Evolutionary conservation across 2,329 filamentous ascomycete genomes (phyloP).

Genomic region (Apiospora phragmitis): DNA sequence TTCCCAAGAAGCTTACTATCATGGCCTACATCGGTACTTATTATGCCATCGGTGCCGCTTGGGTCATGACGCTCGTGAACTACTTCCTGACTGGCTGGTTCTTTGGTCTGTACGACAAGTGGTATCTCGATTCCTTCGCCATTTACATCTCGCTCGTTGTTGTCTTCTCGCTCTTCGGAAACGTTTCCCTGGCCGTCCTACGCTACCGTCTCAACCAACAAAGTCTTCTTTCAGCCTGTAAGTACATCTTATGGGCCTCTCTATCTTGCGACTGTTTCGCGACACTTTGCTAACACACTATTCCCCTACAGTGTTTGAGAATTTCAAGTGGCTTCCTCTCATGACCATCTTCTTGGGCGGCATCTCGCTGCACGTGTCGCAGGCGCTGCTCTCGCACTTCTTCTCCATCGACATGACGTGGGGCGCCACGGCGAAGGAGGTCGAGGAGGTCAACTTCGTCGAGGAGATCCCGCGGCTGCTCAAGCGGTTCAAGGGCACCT

Average conservation of each 20-base stretch:
- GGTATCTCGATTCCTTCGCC: slow-evolving; percentile 61
- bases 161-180: slow-evolving; percentile 34
- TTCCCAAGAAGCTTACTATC: slow-evolving; percentile 75
- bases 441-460: slow-evolving; percentile 34
- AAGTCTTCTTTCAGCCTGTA: slow-evolving; percentile 43
- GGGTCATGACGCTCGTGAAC: slow-evolving; percentile 71
- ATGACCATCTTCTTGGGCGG: slow-evolving; percentile 45
- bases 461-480: slow-evolving; percentile 33
- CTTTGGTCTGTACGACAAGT: slow-evolving; percentile 50
- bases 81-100: slow-evolving; percentile 78
- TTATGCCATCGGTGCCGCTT: slow-evolving; percentile 75
- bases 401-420: slow-evolving; percentile 43
- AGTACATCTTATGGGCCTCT: slow-evolving; percentile 20
- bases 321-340: slow-evolving; percentile 50
- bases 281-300: background rate
- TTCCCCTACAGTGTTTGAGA: slow-evolving; percentile 44
- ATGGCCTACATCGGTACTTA: slow-evolving; percentile 79
- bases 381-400: slow-evolving; percentile 42
- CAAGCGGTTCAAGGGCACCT: slow-evolving; percentile 34
- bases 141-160: slow-evolving; percentile 35
- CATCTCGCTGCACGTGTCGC: slow-evolving; percentile 41
- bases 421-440: slow-evolving; percentile 35
- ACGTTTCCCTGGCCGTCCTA: slow-evolving; percentile 53
- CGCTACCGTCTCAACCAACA: slow-evolving; percentile 59
- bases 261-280: background rate